phyloP scores from a whole-genome alignment of 768 basidiomycete species.

The Mycena maculata region DNA sequence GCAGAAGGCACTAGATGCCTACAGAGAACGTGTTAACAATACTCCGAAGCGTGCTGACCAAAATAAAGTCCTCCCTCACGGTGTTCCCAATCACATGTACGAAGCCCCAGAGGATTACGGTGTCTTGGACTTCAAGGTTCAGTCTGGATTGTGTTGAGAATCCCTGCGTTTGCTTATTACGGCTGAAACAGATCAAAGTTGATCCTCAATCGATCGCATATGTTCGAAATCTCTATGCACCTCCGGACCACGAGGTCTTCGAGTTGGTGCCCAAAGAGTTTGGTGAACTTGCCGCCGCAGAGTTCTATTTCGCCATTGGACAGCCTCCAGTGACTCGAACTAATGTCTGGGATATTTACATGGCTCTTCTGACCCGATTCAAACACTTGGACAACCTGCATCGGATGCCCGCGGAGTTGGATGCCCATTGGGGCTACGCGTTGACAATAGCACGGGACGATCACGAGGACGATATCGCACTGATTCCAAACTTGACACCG shows the following conservation, averaged over 20 bases:
- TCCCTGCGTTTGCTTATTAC: not conserved
- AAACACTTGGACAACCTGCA: conserved; percentile 1
- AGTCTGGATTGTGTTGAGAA: not conserved
- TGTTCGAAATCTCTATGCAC: conserved; percentile 33
- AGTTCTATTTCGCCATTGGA: conserved; percentile 30
- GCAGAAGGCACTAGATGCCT: conserved; percentile 48
- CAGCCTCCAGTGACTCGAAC: conserved; percentile 19
- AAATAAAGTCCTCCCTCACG: conserved; percentile 53
- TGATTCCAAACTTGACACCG: not conserved
- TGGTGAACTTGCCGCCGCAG: conserved; percentile 13
- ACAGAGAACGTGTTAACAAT: conserved; percentile 33
- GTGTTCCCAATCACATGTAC: conserved; percentile 45
- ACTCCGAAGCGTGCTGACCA: conserved; percentile 36
- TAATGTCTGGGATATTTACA: conserved; percentile 32
- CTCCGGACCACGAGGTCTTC: conserved; percentile 35
- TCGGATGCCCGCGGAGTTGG: not conserved
- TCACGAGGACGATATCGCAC: not conserved
- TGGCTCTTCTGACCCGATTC: conserved; percentile 8
- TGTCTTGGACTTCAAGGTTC: conserved; percentile 48
- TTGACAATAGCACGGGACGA: not conserved
- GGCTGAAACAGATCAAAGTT: conserved; percentile 28
- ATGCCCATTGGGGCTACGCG: not conserved
- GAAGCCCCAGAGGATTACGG: conserved; percentile 40
- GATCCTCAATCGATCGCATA: conserved; percentile 29
- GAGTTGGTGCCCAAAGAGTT: conserved; percentile 34